Conservation (phyloP, 495 filamentous ascomycete species). For the Eremomyces bilateralis region DNA sequence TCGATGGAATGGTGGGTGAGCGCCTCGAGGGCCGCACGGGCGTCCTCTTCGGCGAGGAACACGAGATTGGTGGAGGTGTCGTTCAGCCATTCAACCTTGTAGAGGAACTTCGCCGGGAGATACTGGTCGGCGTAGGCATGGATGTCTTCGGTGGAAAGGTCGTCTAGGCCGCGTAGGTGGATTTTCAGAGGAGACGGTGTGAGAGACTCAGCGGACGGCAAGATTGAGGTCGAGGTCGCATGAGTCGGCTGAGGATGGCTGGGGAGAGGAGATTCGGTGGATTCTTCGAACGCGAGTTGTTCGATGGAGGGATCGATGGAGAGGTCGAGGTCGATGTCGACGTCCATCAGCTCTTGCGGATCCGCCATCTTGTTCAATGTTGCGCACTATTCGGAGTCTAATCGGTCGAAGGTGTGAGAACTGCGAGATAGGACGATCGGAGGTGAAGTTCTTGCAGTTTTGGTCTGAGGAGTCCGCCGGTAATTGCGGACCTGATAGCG, state of each 20-base stretch:
- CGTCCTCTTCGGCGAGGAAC: slow-evolving; percentile 48
- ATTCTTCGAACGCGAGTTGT: neutral
- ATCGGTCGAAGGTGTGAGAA: no score
- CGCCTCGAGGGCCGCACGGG: slow-evolving; percentile 44
- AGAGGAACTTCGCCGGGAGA: no score
- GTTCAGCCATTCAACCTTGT: slow-evolving; percentile 86
- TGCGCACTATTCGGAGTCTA: no score
- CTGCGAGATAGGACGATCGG: no score
- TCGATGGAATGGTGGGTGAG: slow-evolving; percentile 29
- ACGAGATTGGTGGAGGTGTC: slow-evolving; percentile 76
- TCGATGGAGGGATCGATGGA: neutral
- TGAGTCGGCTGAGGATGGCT: neutral
- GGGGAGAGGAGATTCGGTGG: no score
- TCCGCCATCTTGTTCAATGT: no score
- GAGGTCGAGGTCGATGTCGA: slow-evolving; percentile 1
- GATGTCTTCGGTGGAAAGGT: slow-evolving; percentile 56
- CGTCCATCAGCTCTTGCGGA: no score
- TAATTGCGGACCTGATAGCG: no score
- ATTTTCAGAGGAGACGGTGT: slow-evolving; percentile 39
- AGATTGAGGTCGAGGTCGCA: neutral
- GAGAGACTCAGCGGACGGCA: neutral
- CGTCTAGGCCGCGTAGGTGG: slow-evolving; percentile 63
- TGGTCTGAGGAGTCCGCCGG: no score
- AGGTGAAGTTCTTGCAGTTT: no score
- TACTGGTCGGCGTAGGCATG: slow-evolving; percentile 36